These are phyloP conservation scores for Phycomyces blakesleeanus DNA, from an alignment of 192 early-diverging fungal species.

Conservation along the genomic window DNA sequence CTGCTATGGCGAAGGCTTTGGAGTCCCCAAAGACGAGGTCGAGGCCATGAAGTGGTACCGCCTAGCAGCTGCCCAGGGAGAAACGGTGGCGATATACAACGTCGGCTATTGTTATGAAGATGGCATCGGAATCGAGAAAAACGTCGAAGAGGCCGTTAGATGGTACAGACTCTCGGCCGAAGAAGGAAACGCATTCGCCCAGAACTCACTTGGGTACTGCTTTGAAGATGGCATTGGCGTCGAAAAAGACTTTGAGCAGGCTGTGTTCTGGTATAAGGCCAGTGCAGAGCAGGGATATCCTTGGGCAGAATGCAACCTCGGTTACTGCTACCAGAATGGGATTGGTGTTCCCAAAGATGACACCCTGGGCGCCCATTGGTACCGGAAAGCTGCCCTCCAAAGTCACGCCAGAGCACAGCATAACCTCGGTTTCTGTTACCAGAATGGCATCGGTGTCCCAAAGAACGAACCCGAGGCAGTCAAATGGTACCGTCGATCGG, in stretches of 20 bases:
- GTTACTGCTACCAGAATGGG: constrained; percentile 69
- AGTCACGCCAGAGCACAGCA: constrained; percentile 54
- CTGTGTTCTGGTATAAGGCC: constrained; percentile 55
- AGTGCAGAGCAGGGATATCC: constrained; percentile 49
- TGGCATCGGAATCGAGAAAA: constrained; percentile 53
- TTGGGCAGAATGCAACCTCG: constrained; percentile 65
- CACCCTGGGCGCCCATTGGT: constrained; percentile 52
- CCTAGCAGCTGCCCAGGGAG: constrained; percentile 49
- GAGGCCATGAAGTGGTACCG: constrained; percentile 62
- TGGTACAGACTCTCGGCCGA: constrained; percentile 64
- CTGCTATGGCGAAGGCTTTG: constrained; percentile 76
- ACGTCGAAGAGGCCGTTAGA: constrained; percentile 48
- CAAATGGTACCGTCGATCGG: constrained; percentile 48
- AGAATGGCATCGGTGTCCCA: constrained; percentile 76
- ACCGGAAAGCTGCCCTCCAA: constrained; percentile 57
- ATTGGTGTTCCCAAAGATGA: constrained; percentile 53
- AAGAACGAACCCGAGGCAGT: constrained; percentile 47
- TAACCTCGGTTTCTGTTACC: constrained; percentile 83
- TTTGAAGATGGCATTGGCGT: constrained; percentile 77
- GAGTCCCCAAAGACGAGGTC: constrained; percentile 57
- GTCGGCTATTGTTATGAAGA: constrained; percentile 57
- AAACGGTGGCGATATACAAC: constrained; percentile 51
- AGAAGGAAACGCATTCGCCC: constrained; percentile 70
- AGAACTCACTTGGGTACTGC: constrained; percentile 75
- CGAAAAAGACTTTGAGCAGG: constrained; percentile 45